These are phyloP conservation scores for Gamsiella multidivaricata DNA, from an alignment of 192 early-diverging fungal species.

Conservation along the genomic window DNA sequence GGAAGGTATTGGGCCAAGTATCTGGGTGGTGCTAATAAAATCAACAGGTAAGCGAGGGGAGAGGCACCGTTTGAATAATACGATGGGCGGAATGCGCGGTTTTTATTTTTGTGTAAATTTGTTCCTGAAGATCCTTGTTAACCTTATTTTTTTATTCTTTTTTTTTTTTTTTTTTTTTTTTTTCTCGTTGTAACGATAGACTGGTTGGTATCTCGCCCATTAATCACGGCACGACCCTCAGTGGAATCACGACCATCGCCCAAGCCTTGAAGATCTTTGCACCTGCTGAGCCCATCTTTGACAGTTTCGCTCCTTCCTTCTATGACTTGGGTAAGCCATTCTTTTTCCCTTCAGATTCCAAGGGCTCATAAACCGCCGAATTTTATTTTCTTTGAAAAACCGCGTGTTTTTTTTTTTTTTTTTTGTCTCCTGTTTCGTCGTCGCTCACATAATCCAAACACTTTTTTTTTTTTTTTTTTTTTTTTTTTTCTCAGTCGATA, in stretches of 20 bases:
- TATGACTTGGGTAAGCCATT: constrained; percentile 33
- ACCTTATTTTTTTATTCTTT: not conserved
- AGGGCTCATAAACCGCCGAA: no score
- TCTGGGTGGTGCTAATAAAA: constrained; percentile 36
- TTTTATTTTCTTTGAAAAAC: no score
- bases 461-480: not conserved
- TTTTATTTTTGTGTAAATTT: constrained; percentile 6
- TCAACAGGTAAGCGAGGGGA: constrained; percentile 19
- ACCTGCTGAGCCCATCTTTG: constrained; percentile 23
- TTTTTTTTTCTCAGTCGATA: constrained; percentile 1
- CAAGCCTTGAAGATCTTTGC: constrained; percentile 10
- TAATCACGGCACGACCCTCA: constrained; percentile 38
- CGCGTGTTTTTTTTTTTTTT: no score
- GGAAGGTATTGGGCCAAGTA: constrained; percentile 43
- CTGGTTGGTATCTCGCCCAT: constrained; percentile 40
- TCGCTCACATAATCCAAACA: not conserved
- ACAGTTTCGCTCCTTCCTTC: constrained; percentile 29
- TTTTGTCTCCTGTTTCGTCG: not conserved
- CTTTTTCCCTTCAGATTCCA: no score
- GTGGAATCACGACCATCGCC: constrained; percentile 31
- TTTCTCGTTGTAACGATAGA: no score
- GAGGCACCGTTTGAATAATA: not conserved
- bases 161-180: not conserved
- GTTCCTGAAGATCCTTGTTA: not conserved
- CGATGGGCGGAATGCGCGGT: no score